phyloP scores from a whole-genome alignment of 148 eudicot species.

The Heliamphora exappendiculata region DNA sequence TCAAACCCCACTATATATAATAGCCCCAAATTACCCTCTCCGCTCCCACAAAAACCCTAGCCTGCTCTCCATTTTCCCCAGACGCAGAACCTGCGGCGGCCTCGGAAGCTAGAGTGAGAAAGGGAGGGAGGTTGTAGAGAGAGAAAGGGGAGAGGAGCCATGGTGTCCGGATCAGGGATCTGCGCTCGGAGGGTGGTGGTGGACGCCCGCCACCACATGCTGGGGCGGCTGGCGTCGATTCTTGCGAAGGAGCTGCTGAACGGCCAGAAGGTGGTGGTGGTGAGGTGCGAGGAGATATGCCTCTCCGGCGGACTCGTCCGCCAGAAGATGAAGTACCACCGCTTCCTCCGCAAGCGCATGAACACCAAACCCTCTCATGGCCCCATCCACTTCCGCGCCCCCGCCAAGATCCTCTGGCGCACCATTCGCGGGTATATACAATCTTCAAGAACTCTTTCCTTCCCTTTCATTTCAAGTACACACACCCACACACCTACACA shows the following conservation, averaged over 20 bases:
- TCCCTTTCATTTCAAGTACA: neutral
- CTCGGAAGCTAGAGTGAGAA: no score
- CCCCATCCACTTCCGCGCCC: slow-evolving; percentile 41
- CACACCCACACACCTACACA: no score
- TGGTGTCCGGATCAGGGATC: slow-evolving; percentile 38
- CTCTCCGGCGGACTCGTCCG: slow-evolving; percentile 38
- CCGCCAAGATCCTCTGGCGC: slow-evolving; percentile 39
- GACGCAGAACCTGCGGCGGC: no score
- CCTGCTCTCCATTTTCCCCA: no score
- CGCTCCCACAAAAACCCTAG: no score
- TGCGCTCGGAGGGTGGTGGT: slow-evolving; percentile 30
- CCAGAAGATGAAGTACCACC: slow-evolving; percentile 39
- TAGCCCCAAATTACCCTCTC: no score
- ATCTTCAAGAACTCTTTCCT: neutral
- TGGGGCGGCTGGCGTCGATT: slow-evolving; percentile 32
- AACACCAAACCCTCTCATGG: slow-evolving; percentile 45
- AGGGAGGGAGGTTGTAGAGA: no score
- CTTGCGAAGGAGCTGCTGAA: slow-evolving; percentile 33
- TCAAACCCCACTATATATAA: no score
- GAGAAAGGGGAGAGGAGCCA: slow-evolving; percentile 8
- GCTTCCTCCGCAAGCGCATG: slow-evolving; percentile 42
- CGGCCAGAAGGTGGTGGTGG: slow-evolving; percentile 34
- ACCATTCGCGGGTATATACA: slow-evolving; percentile 32
- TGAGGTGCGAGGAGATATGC: slow-evolving; percentile 41
- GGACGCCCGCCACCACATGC: slow-evolving; percentile 44